Percentiles rank a stretch among this genome's conserved stretches.
Conservation (phyloP, 1,284 basidiomycete genomes). For the Amylostereum chailletii region DNA sequence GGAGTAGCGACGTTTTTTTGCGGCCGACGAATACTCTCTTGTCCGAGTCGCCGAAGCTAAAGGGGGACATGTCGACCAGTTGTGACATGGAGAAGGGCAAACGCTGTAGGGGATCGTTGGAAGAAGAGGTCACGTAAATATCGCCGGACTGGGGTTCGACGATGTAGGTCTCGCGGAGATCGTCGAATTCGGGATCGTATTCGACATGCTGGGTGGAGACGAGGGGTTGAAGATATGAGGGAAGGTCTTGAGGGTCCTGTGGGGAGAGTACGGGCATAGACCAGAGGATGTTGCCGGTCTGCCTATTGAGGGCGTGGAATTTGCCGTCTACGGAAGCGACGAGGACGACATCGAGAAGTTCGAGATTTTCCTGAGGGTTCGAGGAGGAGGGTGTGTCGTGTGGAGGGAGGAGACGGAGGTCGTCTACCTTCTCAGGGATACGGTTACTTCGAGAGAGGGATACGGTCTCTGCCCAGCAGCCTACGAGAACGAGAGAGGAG, state of each 20-base stretch:
- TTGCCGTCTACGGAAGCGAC: conserved; percentile 87
- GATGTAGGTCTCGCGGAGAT: conserved; percentile 72
- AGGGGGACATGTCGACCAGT: conserved; percentile 82
- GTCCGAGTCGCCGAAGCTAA: conserved; percentile 65
- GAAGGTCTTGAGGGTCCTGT: conserved; percentile 15
- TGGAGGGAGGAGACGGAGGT: conserved; percentile 15
- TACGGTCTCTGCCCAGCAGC: conserved; percentile 3
- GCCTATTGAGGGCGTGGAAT: conserved; percentile 80
- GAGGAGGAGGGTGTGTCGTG: conserved; percentile 5
- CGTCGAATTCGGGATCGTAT: conserved; percentile 44
- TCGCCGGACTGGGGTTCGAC: conserved; percentile 88
- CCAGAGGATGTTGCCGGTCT: conserved; percentile 71
- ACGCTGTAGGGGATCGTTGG: conserved; percentile 62
- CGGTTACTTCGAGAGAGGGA: conserved; percentile 2
- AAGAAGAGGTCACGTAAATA: conserved; percentile 73
- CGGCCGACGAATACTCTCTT: conserved; percentile 73
- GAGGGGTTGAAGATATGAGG: conserved; percentile 56
- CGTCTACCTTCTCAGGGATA: neutral
- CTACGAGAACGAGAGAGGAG: neutral
- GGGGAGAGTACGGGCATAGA: conserved; percentile 59
- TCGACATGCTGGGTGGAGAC: conserved; percentile 59
- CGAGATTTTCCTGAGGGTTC: conserved; percentile 30
- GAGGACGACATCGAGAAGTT: conserved; percentile 70
- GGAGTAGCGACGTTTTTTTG: conserved; percentile 76
- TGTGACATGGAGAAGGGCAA: conserved; percentile 82